Evolutionary conservation across 2,329 filamentous ascomycete species (phyloP).

Genomic region (Metarhizium sp.): DNA sequence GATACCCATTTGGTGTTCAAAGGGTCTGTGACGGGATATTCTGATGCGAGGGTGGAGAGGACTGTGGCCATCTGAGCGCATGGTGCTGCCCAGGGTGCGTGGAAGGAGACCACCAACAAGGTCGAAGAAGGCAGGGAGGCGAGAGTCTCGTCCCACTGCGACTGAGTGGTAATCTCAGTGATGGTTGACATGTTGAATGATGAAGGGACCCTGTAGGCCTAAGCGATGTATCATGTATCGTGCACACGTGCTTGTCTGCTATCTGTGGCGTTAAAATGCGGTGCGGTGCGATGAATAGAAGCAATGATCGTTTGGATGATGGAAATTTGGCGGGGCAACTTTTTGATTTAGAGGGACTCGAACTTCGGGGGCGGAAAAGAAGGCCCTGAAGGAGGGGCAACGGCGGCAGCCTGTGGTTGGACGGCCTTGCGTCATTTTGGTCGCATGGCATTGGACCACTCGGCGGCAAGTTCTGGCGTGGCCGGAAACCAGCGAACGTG

Average conservation of each 20-base stretch:
- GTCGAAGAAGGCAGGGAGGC: constrained; percentile 57
- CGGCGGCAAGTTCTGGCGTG: background rate
- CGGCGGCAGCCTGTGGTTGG: background rate
- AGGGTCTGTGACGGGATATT: constrained; percentile 64
- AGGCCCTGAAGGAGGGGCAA: background rate
- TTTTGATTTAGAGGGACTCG: constrained; percentile 6
- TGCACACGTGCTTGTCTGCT: background rate
- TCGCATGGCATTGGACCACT: background rate
- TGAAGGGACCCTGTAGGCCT: background rate
- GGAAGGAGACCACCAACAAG: constrained; percentile 83
- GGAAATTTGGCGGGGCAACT: constrained; percentile 10
- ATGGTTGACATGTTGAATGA: constrained; percentile 58
- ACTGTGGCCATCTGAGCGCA: constrained; percentile 91
- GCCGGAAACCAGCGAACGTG: background rate
- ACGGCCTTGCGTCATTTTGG: constrained; percentile 16
- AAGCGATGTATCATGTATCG: background rate
- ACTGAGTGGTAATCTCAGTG: constrained; percentile 64
- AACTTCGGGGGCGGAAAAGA: constrained; percentile 3
- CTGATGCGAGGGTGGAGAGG: constrained; percentile 73
- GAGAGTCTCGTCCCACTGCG: constrained; percentile 63
- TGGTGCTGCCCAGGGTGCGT: constrained; percentile 92
- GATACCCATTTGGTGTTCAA: constrained; percentile 71
- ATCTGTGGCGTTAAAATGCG: background rate
- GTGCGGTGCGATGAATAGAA: constrained; percentile 2
- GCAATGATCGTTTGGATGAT: constrained; percentile 3